Evolutionary conservation across 805 yeast species (phyloP), one percentile per base, ranked within the genome.

Genomic region (Metschnikowia sp.): DNA sequence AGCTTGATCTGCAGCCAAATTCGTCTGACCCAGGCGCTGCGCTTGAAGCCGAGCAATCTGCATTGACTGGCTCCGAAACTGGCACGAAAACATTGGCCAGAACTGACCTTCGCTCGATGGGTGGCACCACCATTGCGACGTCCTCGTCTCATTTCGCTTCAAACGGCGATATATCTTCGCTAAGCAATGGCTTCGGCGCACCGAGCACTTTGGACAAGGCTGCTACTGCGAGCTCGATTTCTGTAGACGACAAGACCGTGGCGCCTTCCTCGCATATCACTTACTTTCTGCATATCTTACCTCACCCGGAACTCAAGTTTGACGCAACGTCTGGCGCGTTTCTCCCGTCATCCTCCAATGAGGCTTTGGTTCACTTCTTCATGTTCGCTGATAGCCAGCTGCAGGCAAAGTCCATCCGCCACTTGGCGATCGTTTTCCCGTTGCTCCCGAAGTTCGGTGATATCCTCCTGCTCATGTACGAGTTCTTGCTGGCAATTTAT

Each of bases 341-440:
- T 35, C 53, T 74, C 8, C 73, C 78, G 19, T 88, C 88, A n/a
- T 51, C 60, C 15, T 62, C 88, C 0, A 59, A 79, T 10, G 97
- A 90, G 62, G 78, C 90, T 39, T 72, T 90, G 33, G 80, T 91
- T 47, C 97, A 91, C 65, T 78, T 86, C 3, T 69, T 88, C 26
- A 62, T 89, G 12, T 71, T 70, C 45, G 56, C 57, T 30, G 51
- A 52, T 19, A 36, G 49, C 28, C 49, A 49, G 19, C 39, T 42
- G n/a, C 54, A 52, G 18, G 47, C 52, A 18, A 41, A 48, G 37
- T 49, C 47, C 19, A 35, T 48, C 13, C 50, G 13, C 46, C 64
- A 43, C 32, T 47, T 55, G n/a, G 56, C 62, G 28, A 51, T 58
- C 13, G 60, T 63, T 5, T 51, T 72, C 37, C 77, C 77, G 0